These are phyloP conservation scores for Chloropicon primus DNA, from an alignment of 139 green algal species.

Conservation along the genomic window DNA sequence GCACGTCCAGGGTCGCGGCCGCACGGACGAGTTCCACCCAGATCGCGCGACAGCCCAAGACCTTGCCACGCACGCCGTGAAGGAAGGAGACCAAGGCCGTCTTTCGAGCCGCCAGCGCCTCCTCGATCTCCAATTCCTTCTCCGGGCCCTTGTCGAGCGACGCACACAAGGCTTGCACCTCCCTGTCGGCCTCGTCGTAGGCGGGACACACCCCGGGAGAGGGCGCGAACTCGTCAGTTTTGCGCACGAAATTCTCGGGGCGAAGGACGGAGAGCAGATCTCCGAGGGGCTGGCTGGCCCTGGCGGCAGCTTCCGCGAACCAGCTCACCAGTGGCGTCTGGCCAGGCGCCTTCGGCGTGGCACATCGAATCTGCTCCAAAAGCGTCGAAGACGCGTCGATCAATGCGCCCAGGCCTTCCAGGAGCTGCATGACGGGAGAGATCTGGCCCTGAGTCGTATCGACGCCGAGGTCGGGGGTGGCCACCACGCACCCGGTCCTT, in stretches of 20 bases:
- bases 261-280: background rate
- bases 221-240: background rate
- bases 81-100: background rate
- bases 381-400: background rate
- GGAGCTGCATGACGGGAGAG: background rate
- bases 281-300: background rate
- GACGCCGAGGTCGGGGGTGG: no score
- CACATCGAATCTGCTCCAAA: background rate
- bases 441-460: background rate
- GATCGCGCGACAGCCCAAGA: background rate
- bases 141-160: background rate
- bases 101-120: background rate
- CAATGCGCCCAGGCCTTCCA: background rate
- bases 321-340: background rate
- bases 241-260: background rate
- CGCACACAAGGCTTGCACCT: background rate
- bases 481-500: background rate
- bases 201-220: background rate
- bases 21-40: slow-evolving; percentile 16
- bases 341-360: no score
- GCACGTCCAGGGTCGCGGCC: slow-evolving; percentile 39
- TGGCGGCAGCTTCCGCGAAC: background rate
- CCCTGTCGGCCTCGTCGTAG: background rate
- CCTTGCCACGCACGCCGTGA: background rate
- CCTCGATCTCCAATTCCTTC: background rate